Evolutionary conservation across 2,329 filamentous ascomycete genomes (phyloP).

Genomic region (Zymoseptoria tritici): DNA sequence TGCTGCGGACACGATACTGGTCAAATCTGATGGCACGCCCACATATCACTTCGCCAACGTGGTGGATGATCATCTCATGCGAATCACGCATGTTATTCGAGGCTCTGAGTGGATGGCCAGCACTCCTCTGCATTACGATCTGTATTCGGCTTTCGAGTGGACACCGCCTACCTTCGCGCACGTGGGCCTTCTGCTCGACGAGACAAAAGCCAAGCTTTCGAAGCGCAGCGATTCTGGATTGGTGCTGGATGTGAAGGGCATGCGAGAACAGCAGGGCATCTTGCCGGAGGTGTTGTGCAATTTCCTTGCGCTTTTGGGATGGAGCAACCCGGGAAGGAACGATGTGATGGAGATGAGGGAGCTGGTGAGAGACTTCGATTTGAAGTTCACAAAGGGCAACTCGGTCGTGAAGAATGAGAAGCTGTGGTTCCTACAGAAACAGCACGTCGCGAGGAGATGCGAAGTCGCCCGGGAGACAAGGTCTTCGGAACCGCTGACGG

Average conservation of each 20-base stretch:
- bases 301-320: conserved; percentile 78
- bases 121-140: conserved; percentile 66
- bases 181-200: conserved; percentile 42
- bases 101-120: conserved; percentile 96
- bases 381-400: conserved; percentile 88
- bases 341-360: conserved; percentile 66
- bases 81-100: conserved; percentile 90
- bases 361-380: conserved; percentile 65
- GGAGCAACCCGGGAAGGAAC: conserved; percentile 61
- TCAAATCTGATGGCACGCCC: conserved; percentile 86
- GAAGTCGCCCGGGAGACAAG: conserved; percentile 36
- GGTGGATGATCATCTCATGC: conserved; percentile 90
- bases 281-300: conserved; percentile 63
- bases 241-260: conserved; percentile 53
- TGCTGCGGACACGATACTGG: conserved; percentile 76
- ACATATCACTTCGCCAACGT: conserved; percentile 98
- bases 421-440: conserved; percentile 68
- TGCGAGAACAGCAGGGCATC: conserved; percentile 50
- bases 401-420: conserved; percentile 76
- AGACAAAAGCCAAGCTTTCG: conserved; percentile 51
- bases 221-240: conserved; percentile 56
- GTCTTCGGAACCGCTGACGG: conserved; percentile 27
- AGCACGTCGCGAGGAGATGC: conserved; percentile 51
- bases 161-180: conserved; percentile 42
- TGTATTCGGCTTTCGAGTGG: conserved; percentile 46